Percentiles rank a stretch among this genome's conserved stretches.
These are phyloP conservation scores for Diaporthe eres DNA, from an alignment of 2,329 filamentous ascomycete genomes.

Conservation along the genomic window DNA sequence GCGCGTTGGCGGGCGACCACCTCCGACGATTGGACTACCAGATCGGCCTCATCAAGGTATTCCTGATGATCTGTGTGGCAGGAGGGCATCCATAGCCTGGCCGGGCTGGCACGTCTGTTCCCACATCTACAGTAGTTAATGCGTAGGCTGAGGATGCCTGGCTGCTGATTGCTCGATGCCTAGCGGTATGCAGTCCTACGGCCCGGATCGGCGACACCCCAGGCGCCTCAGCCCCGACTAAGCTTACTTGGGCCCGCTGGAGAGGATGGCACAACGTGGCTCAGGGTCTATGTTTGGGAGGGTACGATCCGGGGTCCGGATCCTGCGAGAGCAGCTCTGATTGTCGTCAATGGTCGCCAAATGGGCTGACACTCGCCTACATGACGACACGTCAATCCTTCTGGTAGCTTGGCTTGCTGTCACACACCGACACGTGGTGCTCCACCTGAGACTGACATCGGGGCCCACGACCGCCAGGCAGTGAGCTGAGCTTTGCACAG, in stretches of 20 bases:
- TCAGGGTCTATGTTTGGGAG: neutral
- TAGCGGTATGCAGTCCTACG: conserved; percentile 23
- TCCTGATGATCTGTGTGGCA: no score
- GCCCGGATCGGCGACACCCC: neutral
- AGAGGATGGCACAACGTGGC: conserved; percentile 3
- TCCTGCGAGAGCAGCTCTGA: neutral
- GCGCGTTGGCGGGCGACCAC: neutral
- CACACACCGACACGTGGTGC: conserved; percentile 22
- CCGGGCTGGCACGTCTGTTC: neutral
- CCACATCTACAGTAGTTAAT: neutral
- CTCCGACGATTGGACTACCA: neutral
- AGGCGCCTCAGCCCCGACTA: neutral
- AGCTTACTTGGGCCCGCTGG: neutral
- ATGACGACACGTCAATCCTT: conserved; percentile 29
- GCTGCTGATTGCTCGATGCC: neutral
- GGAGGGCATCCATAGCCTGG: no score
- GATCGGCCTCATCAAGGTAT: neutral
- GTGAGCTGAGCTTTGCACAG: neutral
- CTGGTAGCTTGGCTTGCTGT: conserved; percentile 10
- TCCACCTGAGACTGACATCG: conserved; percentile 2
- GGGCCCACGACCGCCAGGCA: conserved; percentile 13
- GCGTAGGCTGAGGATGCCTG: neutral
- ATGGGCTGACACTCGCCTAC: neutral
- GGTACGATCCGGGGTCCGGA: neutral
- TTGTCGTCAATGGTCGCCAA: neutral